Percentiles rank a stretch among this genome's conserved stretches.
Evolutionary conservation across 2,329 filamentous ascomycete species (phyloP).

Genomic region (Fusarium udum): DNA sequence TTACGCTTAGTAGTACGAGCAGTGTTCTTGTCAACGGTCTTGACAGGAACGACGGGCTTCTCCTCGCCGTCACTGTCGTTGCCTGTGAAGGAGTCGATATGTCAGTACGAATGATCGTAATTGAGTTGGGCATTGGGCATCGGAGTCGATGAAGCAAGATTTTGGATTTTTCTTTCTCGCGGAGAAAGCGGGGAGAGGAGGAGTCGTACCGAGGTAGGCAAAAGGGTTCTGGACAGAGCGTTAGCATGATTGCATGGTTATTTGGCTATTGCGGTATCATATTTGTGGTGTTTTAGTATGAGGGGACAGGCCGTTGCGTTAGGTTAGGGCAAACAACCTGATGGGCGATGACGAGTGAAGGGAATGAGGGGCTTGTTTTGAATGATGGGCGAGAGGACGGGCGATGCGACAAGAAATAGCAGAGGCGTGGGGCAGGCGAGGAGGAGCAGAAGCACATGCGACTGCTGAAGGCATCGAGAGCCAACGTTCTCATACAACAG

Average conservation of each 20-base stretch:
- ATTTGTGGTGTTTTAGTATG: conserved; percentile 5
- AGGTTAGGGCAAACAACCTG: conserved; percentile 38
- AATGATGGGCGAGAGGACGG: neutral
- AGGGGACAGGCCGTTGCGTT: conserved; percentile 11
- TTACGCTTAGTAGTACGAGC: conserved; percentile 85
- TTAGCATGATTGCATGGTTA: conserved; percentile 30
- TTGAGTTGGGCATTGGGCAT: conserved; percentile 17
- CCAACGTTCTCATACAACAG: neutral
- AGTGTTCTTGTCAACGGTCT: conserved; percentile 86
- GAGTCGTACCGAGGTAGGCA: conserved; percentile 91
- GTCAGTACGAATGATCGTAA: conserved; percentile 41
- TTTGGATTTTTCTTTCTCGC: conserved; percentile 18
- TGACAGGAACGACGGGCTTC: conserved; percentile 84
- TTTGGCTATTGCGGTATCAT: neutral
- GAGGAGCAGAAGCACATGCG: neutral
- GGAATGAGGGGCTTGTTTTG: conserved; percentile 36
- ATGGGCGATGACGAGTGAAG: conserved; percentile 26
- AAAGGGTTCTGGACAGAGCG: conserved; percentile 82
- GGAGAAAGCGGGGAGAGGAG: conserved; percentile 37
- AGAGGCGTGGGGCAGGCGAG: neutral
- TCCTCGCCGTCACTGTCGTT: conserved; percentile 69
- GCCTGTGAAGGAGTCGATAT: conserved; percentile 52
- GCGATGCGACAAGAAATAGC: neutral
- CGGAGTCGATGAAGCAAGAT: conserved; percentile 33
- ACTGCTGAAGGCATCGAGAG: conserved; percentile 23